Evolutionary conservation across 139 green algal genomes (phyloP), one percentile per base, ranked within the genome.

Genomic region (Chlamydomonas sp.): DNA sequence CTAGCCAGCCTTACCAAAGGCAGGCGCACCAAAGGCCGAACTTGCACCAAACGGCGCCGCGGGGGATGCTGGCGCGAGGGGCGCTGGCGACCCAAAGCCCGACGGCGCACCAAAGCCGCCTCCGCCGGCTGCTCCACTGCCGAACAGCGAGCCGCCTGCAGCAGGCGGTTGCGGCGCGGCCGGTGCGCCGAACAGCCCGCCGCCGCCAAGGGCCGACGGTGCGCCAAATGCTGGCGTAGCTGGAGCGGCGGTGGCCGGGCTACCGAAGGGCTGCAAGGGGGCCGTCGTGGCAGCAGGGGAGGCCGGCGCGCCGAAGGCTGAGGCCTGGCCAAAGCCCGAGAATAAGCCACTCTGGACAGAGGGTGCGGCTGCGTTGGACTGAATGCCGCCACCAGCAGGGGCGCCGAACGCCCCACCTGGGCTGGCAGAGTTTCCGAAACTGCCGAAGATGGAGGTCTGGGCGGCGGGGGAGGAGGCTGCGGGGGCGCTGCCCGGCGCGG

Each of bases 31-130:
- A 66, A 87, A 87, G 12, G 31, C 83, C 2, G 14, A 49, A 49
- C 0, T 49, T 49, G 31, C 49, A 1, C 72, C 83, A 57, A 87
- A 87, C 18, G 83, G 82, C 6, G 82, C 17, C 16, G 73, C 72
- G 8, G 83, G 31, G 1, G 83, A 72, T 1, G 83, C 83, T 0
- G 83, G 83, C 3, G 73, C 15, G 14, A 87, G 31, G 2, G 83
- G 83, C 5, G 83, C 83, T 4, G 84, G 84, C 20, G 74, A 83
- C 3, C 84, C 84, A 62, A 88, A 88, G 10, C 69, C 76, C 2
- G 63, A 7, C 1, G 63, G 84, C 58, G 74, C 75, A 1, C 84
- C 84, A 75, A 88, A 88, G 57, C 75, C 66, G 0, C 60, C 5
- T 10, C 10, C 10, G 10, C 66, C 66, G 12, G 66, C 66, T 71